Base-by-base conservation (phyloP, 1,139 yeast species). In the Taphrina confusa region DNA sequence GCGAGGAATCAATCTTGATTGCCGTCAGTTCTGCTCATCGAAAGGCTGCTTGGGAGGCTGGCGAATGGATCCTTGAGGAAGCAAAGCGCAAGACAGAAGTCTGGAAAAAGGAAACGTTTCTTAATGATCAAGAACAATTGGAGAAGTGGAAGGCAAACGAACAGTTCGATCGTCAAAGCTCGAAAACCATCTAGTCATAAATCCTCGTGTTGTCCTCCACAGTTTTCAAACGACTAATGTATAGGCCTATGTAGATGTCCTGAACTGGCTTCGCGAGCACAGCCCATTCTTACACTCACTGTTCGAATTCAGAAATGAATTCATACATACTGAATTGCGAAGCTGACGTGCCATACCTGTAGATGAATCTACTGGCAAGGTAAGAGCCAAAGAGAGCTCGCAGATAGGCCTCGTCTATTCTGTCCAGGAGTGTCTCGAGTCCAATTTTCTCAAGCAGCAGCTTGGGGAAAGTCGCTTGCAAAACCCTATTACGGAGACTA, bases 361-460 rank as follows among this genome's bases (percentile, higher is more conserved):
- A 92, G 64, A 92, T 95, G 74, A 87, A 92, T 62, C 87, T 80
- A 45, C 96, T 88, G 14, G 96, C 94, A 68, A 92, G 80, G 71
- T 83, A 86, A 46, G 96, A 87, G 58, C 97, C 96, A 72, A 92
- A 87, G 66, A 92, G 82, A 11, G 97, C 96, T 71, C 84, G 84
- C 71, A 91, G 78, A 73, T 92, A 92, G 63, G 94, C 81, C 64
- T 81, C 89, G 16, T 98, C 98, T 57, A 92, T 95, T 68, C 95
- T 82, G 50, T 77, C 69, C 68, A 91, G 76, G 51, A 92, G 83
- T 62, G 77, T 75, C 27, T 84, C 86, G 62, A 89, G 80, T n/a
- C 96, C 96, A 68, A 91, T 80, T 65, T 81, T 81, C 62, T 82
- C 74, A 62, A 87, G 78, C 68, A 92, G 80, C 67, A 85, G 76